A percentile compares a stretch with the other conserved stretches of the same genome.
phyloP scores from a whole-genome alignment of 2,329 filamentous ascomycete species.

The Calonectria fujianensis region DNA sequence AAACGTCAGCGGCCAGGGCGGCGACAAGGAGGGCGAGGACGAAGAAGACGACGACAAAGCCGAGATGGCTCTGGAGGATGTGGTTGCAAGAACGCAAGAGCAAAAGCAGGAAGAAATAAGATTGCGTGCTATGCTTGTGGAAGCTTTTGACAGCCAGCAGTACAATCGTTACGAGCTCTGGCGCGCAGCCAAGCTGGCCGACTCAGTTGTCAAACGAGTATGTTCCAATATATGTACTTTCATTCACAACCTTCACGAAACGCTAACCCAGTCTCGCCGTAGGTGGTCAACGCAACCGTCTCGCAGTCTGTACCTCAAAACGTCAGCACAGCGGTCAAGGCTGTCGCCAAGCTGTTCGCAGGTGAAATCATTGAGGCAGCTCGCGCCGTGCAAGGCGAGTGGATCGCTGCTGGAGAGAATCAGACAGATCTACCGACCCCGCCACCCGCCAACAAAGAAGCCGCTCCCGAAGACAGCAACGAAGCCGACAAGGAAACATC shows the following conservation, averaged over 20 bases:
- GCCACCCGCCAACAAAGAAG: slow-evolving; percentile 59
- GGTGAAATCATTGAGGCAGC: slow-evolving; percentile 85
- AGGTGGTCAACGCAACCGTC: slow-evolving; percentile 87
- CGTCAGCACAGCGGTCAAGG: slow-evolving; percentile 84
- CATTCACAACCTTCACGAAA: not conserved
- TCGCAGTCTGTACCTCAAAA: slow-evolving; percentile 85
- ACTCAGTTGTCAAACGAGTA: slow-evolving; percentile 81
- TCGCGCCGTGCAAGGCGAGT: slow-evolving; percentile 82
- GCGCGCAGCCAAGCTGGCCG: slow-evolving; percentile 80
- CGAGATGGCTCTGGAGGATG: slow-evolving; percentile 74
- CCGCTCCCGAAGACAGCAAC: slow-evolving; percentile 56
- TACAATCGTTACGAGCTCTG: slow-evolving; percentile 82
- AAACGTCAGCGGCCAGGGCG: slow-evolving; percentile 66
- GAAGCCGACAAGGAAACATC: slow-evolving; percentile 50
- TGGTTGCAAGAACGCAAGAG: slow-evolving; percentile 78
- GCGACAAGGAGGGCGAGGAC: slow-evolving; percentile 70
- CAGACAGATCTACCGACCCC: slow-evolving; percentile 72
- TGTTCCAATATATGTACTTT: slow-evolving; percentile 48
- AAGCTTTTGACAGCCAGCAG: slow-evolving; percentile 79
- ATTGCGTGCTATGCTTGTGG: slow-evolving; percentile 76
- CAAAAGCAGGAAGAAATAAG: slow-evolving; percentile 79
- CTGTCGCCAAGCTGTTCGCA: slow-evolving; percentile 85
- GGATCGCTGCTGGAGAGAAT: slow-evolving; percentile 76
- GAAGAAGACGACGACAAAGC: slow-evolving; percentile 75
- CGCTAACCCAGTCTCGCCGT: slow-evolving; percentile 39